Evolutionary conservation across 371 early-diverging fungal species (phyloP).

Genomic region (Mucor circinelloides): DNA sequence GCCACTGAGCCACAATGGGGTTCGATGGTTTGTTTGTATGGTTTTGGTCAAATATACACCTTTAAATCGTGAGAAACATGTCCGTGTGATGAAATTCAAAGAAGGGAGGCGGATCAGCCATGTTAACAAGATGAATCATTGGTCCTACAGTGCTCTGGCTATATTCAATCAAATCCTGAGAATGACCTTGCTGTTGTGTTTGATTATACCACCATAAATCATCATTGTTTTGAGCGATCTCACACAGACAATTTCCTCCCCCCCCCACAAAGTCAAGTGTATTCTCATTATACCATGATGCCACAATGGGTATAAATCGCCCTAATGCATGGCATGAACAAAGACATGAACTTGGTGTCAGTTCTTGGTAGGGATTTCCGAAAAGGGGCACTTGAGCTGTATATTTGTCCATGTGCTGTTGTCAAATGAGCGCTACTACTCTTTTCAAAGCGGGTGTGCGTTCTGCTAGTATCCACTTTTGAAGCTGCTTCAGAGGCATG

Average conservation of each 20-base stretch:
- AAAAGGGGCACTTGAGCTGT: background rate
- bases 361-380: background rate
- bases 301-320: background rate
- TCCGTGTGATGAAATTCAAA: background rate
- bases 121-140: background rate
- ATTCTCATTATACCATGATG: background rate
- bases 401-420: background rate
- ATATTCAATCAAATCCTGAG: background rate
- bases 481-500: no score
- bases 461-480: no score
- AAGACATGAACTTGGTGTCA: background rate
- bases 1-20: background rate
- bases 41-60: background rate
- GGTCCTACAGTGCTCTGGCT: background rate
- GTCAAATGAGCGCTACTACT: no score
- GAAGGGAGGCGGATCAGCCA: background rate
- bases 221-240: background rate
- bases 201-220: background rate
- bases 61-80: background rate
- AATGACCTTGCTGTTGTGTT: background rate
- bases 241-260: background rate
- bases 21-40: constrained; percentile 3
- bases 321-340: background rate
- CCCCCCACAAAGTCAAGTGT: background rate
- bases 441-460: no score